phyloP scores from a whole-genome alignment of 495 filamentous ascomycete genomes.

The Neurospora pannonica region DNA sequence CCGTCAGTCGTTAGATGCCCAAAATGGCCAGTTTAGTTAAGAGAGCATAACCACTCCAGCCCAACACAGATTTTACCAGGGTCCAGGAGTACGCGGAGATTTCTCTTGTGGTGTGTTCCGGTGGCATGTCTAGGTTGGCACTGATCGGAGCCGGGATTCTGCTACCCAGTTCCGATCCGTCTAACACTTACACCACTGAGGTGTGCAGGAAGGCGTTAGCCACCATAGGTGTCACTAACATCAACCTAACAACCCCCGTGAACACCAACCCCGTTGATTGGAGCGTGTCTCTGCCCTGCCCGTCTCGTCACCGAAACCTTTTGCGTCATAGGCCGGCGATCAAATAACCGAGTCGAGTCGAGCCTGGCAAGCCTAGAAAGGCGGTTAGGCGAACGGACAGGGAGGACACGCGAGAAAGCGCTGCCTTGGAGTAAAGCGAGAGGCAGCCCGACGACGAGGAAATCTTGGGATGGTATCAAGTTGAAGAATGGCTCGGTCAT shows the following conservation, averaged over 20 bases:
- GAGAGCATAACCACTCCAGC: neutral
- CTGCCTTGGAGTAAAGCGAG: neutral
- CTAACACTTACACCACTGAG: neutral
- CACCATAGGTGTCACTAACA: neutral
- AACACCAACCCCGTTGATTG: neutral
- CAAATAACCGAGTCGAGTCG: neutral
- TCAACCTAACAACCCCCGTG: neutral
- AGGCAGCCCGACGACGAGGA: neutral
- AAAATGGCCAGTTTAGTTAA: neutral
- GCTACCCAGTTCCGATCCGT: neutral
- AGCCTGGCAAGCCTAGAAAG: neutral
- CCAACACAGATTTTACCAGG: neutral
- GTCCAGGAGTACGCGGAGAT: neutral
- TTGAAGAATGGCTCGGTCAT: neutral
- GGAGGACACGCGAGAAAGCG: neutral
- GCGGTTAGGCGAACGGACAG: neutral
- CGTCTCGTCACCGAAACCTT: neutral
- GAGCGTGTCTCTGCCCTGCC: neutral
- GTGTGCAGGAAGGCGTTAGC: neutral
- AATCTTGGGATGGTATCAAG: neutral
- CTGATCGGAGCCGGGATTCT: neutral
- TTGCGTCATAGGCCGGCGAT: neutral
- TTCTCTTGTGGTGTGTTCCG: neutral
- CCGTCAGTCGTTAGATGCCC: neutral
- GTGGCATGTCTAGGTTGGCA: neutral